phyloP scores from a whole-genome alignment of 1,284 basidiomycete species.

The Hypsizygus ulmarius region DNA sequence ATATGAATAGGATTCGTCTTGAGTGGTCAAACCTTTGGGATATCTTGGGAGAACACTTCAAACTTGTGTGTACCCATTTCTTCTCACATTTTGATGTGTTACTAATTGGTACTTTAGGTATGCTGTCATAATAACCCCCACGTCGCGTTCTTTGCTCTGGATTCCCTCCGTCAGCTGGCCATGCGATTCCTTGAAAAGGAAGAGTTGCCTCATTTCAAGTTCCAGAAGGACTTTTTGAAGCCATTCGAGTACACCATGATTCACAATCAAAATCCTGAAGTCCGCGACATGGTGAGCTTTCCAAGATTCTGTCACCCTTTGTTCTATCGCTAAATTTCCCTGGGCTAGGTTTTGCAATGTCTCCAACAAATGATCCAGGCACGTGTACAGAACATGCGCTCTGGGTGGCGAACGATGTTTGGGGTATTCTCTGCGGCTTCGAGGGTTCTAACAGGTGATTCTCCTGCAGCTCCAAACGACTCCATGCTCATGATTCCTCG shows the following conservation, averaged over 20 bases:
- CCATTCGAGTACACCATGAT: constrained; percentile 99
- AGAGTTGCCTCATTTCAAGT: constrained; percentile 97
- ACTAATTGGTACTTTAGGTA: constrained; percentile 47
- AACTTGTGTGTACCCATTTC: constrained; percentile 64
- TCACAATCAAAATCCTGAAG: constrained; percentile 92
- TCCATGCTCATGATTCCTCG: constrained; percentile 5
- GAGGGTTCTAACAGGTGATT: constrained; percentile 82
- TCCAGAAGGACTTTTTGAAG: constrained; percentile 98
- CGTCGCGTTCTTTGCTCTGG: constrained; percentile 95
- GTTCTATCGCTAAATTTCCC: constrained; percentile 7
- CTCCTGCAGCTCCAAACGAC: not conserved
- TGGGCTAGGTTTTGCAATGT: constrained; percentile 84
- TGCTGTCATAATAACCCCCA: constrained; percentile 98
- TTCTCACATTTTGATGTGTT: not conserved
- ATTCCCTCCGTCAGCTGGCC: constrained; percentile 96
- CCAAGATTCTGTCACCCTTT: not conserved
- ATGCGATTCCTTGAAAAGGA: constrained; percentile 99
- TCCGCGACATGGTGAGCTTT: constrained; percentile 87
- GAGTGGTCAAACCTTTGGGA: constrained; percentile 99
- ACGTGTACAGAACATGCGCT: constrained; percentile 91
- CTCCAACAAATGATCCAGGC: constrained; percentile 99
- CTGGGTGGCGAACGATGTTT: constrained; percentile 99
- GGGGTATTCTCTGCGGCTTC: constrained; percentile 97
- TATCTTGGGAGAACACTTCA: constrained; percentile 98
- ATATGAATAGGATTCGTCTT: constrained; percentile 97